Base-by-base conservation (phyloP, 768 basidiomycete genomes). In the Phallus indusiatus region DNA sequence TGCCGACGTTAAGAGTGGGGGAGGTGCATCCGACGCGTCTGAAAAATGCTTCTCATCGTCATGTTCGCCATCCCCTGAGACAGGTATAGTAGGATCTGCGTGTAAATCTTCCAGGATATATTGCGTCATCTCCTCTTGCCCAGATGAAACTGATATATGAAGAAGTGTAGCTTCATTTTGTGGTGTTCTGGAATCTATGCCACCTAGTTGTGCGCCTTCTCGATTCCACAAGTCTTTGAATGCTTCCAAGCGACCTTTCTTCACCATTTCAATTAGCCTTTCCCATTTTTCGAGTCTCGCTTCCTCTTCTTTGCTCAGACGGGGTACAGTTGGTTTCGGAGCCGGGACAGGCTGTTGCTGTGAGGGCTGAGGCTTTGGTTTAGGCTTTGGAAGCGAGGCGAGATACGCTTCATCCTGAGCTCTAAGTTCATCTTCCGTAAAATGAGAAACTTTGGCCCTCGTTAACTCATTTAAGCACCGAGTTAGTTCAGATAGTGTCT, bases 401-500 rank as follows among this genome's bases (percentile, higher is more conserved):
- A 95, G 80, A 68, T 90, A 93, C 0, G 85, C 88, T 64, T 94
- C 90, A 68, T 99, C 96, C 64, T 93, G 88, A 9, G 78, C 85
- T 22, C 79, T 82, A 20, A 99, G 83, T 1, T 80, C 85, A 6
- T 90, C 88, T 68, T 93, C 90, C 0, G 94, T 90, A 21, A 94
- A 75, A 65, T 91, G 87, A 0, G 95, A 87, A 2, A 86, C 73
- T 71, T 97, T 97, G 65, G 85, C 85, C 22, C 83, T 81, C 0
- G 86, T 87, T 47, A 99, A 79, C 68, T 98, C 95, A 47, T 81
- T 73, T 50, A 96, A 83, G 68, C 94, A 94, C 18, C 96, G 87
- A 3, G 80, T 59, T 20, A 98, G 79, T 70, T 99, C 96, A 1
- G 90, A 81, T 74, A 92, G 88, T 0, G 95, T 99, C 90, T 95